Conservation (phyloP, 257 asterid genomes). For the Solanum clarkiae region DNA sequence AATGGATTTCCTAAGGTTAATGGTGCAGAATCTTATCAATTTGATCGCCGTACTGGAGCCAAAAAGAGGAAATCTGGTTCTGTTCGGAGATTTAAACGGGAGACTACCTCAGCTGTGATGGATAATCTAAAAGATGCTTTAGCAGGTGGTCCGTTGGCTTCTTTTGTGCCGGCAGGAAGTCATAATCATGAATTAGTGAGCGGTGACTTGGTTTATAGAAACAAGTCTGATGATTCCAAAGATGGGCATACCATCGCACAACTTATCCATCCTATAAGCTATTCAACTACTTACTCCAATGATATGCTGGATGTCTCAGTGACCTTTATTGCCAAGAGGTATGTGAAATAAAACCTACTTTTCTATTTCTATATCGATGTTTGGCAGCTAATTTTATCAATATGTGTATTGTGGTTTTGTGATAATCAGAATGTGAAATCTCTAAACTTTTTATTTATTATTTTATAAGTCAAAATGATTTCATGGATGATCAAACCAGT, state of each 20-base stretch:
- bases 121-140: conserved; percentile 24
- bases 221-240: conserved; percentile 30
- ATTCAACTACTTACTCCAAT: conserved; percentile 32
- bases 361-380: conserved; percentile 2
- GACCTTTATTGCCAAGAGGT: conserved; percentile 83
- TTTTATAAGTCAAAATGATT: neutral
- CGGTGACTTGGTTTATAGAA: conserved; percentile 14
- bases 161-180: conserved; percentile 18
- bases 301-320: conserved; percentile 51
- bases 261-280: conserved; percentile 71
- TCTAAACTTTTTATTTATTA: neutral
- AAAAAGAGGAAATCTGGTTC: conserved; percentile 83
- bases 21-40: conserved; percentile 23
- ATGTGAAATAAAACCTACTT: conserved; percentile 14
- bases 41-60: conserved; percentile 69
- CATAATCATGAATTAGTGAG: conserved; percentile 19
- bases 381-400: neutral
- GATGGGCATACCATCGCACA: conserved; percentile 44
- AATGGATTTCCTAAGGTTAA: conserved; percentile 29
- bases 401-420: neutral
- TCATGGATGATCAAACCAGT: neutral
- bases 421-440: neutral
- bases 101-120: conserved; percentile 17
- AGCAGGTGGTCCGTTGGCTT: conserved; percentile 2
- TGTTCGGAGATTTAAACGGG: conserved; percentile 77